A percentile compares a stretch with the other conserved stretches of the same genome.
Evolutionary conservation across 2,329 filamentous ascomycete genomes (phyloP).

Genomic region (Penicillium sp.): DNA sequence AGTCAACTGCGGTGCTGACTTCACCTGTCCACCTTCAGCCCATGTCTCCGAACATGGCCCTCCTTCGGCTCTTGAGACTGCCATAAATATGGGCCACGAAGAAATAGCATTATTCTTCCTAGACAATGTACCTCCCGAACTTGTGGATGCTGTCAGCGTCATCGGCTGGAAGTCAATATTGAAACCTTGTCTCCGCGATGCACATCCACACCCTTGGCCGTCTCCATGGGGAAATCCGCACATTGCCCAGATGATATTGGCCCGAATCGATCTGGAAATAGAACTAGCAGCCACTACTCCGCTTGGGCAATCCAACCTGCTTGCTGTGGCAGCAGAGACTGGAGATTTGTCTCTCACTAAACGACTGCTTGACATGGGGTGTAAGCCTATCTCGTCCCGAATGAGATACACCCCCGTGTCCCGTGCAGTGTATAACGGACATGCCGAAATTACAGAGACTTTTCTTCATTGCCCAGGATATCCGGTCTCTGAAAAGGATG

Average conservation of each 20-base stretch:
- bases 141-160: not conserved
- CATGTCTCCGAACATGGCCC: not conserved
- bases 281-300: not conserved
- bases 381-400: too few species aligned
- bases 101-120: not conserved
- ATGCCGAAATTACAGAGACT: not conserved
- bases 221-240: not conserved
- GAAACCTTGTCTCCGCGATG: not conserved
- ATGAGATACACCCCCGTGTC: not conserved
- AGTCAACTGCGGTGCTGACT: not conserved
- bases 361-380: not conserved
- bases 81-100: not conserved
- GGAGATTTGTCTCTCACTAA: not conserved
- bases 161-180: not conserved
- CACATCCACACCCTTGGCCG: too few species aligned
- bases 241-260: not conserved
- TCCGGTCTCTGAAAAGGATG: not conserved
- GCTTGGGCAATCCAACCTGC: not conserved
- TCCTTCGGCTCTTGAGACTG: not conserved
- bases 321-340: not conserved
- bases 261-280: not conserved
- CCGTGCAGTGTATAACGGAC: not conserved
- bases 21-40: not conserved
- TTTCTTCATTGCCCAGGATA: not conserved
- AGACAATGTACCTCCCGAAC: not conserved